phyloP scores from a whole-genome alignment of 345 rosid species.

The Moricandia moricandioides region DNA sequence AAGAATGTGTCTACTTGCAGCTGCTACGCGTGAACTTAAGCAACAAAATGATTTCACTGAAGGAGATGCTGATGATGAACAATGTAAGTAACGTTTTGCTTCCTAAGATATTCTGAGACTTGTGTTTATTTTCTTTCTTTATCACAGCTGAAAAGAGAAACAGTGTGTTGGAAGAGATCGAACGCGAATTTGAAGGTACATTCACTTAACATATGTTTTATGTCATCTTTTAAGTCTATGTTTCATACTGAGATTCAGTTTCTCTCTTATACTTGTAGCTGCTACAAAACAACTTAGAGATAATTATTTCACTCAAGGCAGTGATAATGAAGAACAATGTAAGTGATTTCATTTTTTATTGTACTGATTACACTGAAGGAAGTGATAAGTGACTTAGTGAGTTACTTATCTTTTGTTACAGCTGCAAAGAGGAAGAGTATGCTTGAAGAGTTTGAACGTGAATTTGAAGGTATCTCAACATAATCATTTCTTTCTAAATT shows the following conservation, averaged over 20 bases:
- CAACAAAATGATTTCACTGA: slow-evolving; percentile 21
- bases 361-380: not conserved
- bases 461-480: slow-evolving; percentile 29
- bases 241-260: not conserved
- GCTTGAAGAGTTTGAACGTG: slow-evolving; percentile 32
- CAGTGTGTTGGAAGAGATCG: slow-evolving; percentile 16
- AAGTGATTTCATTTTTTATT: not conserved
- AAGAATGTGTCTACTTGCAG: not conserved
- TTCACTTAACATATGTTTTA: not conserved
- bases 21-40: slow-evolving; percentile 22
- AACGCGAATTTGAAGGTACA: slow-evolving; percentile 32
- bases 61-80: slow-evolving; percentile 13
- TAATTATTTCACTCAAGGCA: not conserved
- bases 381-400: not conserved
- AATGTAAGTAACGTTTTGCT: slow-evolving; percentile 9
- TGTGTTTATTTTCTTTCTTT: not conserved
- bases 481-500: not conserved
- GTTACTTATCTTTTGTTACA: not conserved
- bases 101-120: not conserved
- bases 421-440: slow-evolving; percentile 31
- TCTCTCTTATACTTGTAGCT: not conserved
- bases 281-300: not conserved
- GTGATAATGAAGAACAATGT: not conserved
- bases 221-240: not conserved
- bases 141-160: slow-evolving; percentile 24